Percentiles rank a stretch among this genome's conserved stretches.
Conservation (phyloP, 2,329 filamentous ascomycete species). For the Cladosporium oxysporum region DNA sequence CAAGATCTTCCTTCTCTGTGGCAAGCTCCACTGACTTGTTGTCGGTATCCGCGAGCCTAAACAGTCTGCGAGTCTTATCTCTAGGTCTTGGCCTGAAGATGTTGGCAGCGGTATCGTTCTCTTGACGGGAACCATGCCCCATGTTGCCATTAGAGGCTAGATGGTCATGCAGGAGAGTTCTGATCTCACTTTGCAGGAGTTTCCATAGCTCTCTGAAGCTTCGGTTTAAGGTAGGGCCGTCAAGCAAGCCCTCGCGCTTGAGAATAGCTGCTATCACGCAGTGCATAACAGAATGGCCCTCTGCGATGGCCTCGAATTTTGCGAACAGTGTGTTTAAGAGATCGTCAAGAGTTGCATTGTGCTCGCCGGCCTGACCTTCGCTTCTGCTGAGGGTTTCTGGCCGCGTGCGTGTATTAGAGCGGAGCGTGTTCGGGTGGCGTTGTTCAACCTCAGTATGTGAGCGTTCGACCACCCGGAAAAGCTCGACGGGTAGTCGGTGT, state of each 20-base stretch:
- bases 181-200: constrained; percentile 95
- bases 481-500: constrained; percentile 86
- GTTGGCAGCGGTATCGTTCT: constrained; percentile 51
- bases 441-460: constrained; percentile 93
- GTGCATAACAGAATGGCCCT: constrained; percentile 90
- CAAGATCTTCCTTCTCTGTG: constrained; percentile 83
- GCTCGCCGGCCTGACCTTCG: constrained; percentile 32
- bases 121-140: constrained; percentile 56
- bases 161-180: constrained; percentile 91
- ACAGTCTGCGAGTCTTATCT: constrained; percentile 65
- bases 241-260: constrained; percentile 69
- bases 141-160: constrained; percentile 86
- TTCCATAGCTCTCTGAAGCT: constrained; percentile 98
- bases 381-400: constrained; percentile 14
- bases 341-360: constrained; percentile 82
- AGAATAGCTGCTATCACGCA: constrained; percentile 87
- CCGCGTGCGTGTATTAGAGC: constrained; percentile 39
- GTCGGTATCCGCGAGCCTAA: constrained; percentile 84
- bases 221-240: constrained; percentile 69
- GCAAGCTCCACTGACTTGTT: constrained; percentile 76
- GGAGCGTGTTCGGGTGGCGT: constrained; percentile 80
- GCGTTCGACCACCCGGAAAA: constrained; percentile 91
- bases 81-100: constrained; percentile 55
- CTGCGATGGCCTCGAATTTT: constrained; percentile 95
- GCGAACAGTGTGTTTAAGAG: constrained; percentile 90